Conservation (phyloP, 2,329 filamentous ascomycete genomes). For the Alternaria metachromatica region DNA sequence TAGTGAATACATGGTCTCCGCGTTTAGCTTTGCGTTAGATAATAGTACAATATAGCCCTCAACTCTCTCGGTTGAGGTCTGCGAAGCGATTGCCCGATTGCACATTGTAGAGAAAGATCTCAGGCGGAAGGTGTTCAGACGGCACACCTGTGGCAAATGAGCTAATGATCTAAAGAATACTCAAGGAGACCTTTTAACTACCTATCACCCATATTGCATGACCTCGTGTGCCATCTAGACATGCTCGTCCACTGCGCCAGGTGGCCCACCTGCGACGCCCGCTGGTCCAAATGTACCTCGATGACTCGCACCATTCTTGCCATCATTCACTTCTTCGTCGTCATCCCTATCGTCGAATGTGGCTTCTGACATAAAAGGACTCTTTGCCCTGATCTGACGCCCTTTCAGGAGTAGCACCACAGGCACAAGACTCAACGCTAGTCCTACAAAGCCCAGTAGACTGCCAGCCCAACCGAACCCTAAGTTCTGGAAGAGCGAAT, state of each 20-base stretch:
- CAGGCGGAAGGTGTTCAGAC: neutral
- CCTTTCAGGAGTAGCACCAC: slow-evolving; percentile 53
- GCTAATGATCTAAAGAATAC: too few species aligned
- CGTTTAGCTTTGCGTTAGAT: neutral
- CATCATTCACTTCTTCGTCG: slow-evolving; percentile 3
- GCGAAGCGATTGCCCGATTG: neutral
- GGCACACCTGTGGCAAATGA: too few species aligned
- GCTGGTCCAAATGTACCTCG: slow-evolving; percentile 10
- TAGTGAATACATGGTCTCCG: neutral
- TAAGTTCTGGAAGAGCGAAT: slow-evolving; percentile 49
- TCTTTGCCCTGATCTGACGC: slow-evolving; percentile 44
- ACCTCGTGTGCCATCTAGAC: neutral
- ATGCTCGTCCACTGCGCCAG: slow-evolving; percentile 1
- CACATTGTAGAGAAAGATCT: neutral
- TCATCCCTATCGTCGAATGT: slow-evolving; percentile 24
- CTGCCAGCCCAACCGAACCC: slow-evolving; percentile 54
- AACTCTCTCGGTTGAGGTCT: neutral
- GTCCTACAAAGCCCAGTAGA: slow-evolving; percentile 53
- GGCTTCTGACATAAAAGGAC: slow-evolving; percentile 47
- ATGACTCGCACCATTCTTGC: neutral
- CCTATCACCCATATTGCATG: neutral
- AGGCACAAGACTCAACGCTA: slow-evolving; percentile 50
- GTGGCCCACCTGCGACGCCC: slow-evolving; percentile 17
- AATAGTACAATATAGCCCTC: neutral
- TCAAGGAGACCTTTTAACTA: too few species aligned